These are phyloP conservation scores for Populus deltoides DNA, from an alignment of 345 rosid species.

Conservation along the genomic window DNA sequence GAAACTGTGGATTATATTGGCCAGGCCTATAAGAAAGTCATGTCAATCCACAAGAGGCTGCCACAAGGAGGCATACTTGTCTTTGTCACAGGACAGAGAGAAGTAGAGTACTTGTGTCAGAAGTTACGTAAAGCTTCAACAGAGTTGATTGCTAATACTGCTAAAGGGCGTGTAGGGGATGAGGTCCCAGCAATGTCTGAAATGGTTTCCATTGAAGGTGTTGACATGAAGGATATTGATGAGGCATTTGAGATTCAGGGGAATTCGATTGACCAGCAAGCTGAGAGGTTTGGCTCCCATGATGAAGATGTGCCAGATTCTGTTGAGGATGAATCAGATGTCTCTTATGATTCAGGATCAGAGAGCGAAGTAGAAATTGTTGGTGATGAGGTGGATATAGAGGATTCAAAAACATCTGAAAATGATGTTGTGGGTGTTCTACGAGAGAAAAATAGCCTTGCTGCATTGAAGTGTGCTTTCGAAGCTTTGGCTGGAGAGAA, in stretches of 20 bases:
- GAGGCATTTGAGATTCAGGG: slow-evolving; percentile 60
- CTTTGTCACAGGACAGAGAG: slow-evolving; percentile 94
- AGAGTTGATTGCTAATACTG: slow-evolving; percentile 34
- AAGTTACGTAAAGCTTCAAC: slow-evolving; percentile 61
- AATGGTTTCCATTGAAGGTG: slow-evolving; percentile 36
- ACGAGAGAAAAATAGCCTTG: slow-evolving; percentile 42
- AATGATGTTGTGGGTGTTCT: slow-evolving; percentile 32
- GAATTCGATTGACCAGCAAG: slow-evolving; percentile 35
- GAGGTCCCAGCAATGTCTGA: slow-evolving; percentile 31
- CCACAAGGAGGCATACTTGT: slow-evolving; percentile 92
- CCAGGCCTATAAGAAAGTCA: slow-evolving; percentile 79
- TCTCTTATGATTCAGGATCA: slow-evolving; percentile 43
- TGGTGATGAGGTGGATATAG: slow-evolving; percentile 30
- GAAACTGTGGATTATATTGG: slow-evolving; percentile 82
- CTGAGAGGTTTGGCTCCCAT: slow-evolving; percentile 49
- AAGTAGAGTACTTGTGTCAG: slow-evolving; percentile 74
- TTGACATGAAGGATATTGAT: slow-evolving; percentile 66
- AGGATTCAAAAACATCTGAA: slow-evolving; percentile 24
- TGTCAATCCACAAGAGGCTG: slow-evolving; percentile 77
- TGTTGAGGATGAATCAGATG: slow-evolving; percentile 48
- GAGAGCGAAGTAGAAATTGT: slow-evolving; percentile 67
- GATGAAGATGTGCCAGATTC: slow-evolving; percentile 49
- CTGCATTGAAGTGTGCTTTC: slow-evolving; percentile 73
- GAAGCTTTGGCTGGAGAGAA: slow-evolving; percentile 55
- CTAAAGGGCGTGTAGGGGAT: slow-evolving; percentile 26